Evolutionary conservation across 345 rosid species (phyloP).

Genomic region (Populus davidiana): DNA sequence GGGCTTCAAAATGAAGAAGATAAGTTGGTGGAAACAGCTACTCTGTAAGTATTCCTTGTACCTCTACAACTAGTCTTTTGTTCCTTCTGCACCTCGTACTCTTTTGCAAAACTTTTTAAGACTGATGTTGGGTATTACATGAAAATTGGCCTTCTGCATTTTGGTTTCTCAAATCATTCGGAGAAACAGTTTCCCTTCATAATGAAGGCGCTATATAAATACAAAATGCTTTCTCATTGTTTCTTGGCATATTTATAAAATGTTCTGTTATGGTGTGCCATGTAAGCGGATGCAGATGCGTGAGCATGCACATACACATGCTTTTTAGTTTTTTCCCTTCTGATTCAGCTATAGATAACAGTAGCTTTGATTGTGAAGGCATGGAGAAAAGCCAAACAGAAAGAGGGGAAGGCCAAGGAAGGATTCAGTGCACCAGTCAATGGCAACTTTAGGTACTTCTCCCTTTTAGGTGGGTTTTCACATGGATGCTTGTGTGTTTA

Average conservation of each 20-base stretch:
- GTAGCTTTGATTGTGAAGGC: background rate
- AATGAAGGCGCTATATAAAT: background rate
- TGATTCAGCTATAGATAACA: background rate
- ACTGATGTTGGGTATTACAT: background rate
- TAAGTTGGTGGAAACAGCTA: background rate
- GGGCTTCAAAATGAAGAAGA: background rate
- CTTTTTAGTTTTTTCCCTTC: background rate
- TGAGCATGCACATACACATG: background rate
- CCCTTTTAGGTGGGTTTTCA: background rate
- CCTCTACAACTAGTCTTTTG: background rate
- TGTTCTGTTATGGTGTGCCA: background rate
- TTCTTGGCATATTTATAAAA: background rate
- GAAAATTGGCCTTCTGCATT: background rate
- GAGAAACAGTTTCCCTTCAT: background rate
- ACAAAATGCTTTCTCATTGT: background rate
- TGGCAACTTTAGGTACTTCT: background rate
- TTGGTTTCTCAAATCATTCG: background rate
- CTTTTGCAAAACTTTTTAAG: background rate
- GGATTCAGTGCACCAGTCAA: background rate
- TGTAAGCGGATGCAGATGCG: background rate
- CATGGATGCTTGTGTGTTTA: background rate
- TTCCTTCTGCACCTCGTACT: background rate
- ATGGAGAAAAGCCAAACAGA: background rate
- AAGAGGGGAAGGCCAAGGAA: slow-evolving; percentile 18
- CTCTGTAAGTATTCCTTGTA: background rate